A percentile compares a stretch with the other conserved stretches of the same genome.
phyloP scores from a whole-genome alignment of 495 filamentous ascomycete genomes.

The Margaritispora aquatica region DNA sequence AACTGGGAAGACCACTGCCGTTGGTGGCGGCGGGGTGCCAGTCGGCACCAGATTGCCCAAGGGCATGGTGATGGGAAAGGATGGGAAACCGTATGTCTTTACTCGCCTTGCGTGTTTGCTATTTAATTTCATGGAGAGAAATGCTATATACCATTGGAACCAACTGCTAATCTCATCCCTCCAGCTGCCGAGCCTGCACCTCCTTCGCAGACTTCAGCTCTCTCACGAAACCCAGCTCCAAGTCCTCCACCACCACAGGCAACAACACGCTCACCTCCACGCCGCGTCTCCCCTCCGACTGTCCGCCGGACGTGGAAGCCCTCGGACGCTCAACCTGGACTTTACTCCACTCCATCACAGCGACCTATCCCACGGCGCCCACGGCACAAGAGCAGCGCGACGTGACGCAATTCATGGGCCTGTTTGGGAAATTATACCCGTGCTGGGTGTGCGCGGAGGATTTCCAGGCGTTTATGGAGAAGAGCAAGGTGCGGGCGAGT shows the following conservation, averaged over 20 bases:
- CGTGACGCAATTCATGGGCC: conserved; percentile 66
- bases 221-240: conserved; percentile 52
- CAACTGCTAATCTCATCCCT: not conserved
- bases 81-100: conserved; percentile 85
- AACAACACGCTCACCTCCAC: conserved; percentile 26
- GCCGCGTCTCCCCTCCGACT: conserved; percentile 46
- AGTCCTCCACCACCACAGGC: conserved; percentile 18
- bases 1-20: not conserved
- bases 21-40: conserved; percentile 25
- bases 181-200: conserved; percentile 84
- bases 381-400: conserved; percentile 61
- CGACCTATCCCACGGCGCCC: conserved; percentile 70
- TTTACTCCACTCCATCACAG: conserved; percentile 83
- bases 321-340: conserved; percentile 90
- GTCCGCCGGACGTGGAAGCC: conserved; percentile 74
- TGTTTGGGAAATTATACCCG: conserved; percentile 83
- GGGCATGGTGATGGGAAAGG: conserved; percentile 79
- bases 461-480: conserved; percentile 75
- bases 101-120: not conserved
- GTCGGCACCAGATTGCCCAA: conserved; percentile 63
- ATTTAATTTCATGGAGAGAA: too few relatives aligned
- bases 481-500: conserved; percentile 61
- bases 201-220: conserved; percentile 61
- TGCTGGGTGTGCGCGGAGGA: conserved; percentile 95
- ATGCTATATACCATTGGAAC: too few relatives aligned